Evolutionary conservation across 768 basidiomycete species (phyloP), one percentile per base, ranked within the genome.

Genomic region (Pleurotus platypus): DNA sequence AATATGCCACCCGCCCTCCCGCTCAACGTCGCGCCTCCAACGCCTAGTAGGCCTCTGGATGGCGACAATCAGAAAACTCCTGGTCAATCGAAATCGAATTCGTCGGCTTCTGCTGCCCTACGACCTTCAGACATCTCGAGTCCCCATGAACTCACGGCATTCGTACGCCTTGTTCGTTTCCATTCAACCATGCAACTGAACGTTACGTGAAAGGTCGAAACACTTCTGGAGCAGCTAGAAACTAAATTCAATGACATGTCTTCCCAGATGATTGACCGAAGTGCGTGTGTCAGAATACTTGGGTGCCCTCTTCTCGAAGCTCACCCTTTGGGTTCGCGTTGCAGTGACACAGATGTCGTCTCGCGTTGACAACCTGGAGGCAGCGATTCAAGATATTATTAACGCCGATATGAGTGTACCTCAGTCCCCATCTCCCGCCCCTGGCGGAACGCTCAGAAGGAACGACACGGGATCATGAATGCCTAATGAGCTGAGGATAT

Each of bases 231-330:
- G 62, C 89, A 94, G 64, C 78, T 97, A n/a, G 94, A 97, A 65
- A 64, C 81, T 48, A 91, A 91, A 61, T 96, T 97, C 64, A 92
- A 96, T 63, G 89, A 93, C 53, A 95, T 95, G 92, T 95, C 93
- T 30, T 78, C 78, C 16, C 90, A 95, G 68, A 91, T 97, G 60
- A 78, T 96, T 60, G 88, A 91, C 57, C 79, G 88, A 64, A 92
- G 90, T 92, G 66, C 63, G 87, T 79, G 42, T 42, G 1, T 42
- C 5, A 42, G 16, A 15, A 45, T n/a, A 16, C 2, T 4, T 16
- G 42, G 20, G 18, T 45, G 27, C 20, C 40, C 30, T 62, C 61
- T 53, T 49, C 55, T 53, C n/a, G 13, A 45, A 54, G 61, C 40
- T 56, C 58, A 20, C 11, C 0, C 30, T 35, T 35, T 35, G 30